These are phyloP conservation scores for Plectranthus barbatus DNA, from an alignment of 257 asterid genomes.

Conservation along the genomic window DNA sequence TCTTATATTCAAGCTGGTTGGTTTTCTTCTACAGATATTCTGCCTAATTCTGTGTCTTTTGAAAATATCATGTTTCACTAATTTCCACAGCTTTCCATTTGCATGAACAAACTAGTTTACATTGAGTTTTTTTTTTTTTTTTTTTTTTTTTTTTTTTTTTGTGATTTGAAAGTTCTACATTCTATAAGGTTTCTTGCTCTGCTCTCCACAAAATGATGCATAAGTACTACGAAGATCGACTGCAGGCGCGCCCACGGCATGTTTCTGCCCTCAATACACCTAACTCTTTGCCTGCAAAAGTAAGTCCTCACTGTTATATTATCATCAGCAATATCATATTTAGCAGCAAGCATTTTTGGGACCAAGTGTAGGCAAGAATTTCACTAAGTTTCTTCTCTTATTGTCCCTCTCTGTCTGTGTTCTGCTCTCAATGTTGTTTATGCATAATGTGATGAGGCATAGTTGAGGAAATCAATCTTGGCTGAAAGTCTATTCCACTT, in stretches of 20 bases:
- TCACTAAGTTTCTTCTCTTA: no score
- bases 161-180: no score
- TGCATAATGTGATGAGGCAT: background rate
- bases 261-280: slow-evolving; percentile 37
- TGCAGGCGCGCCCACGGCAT: slow-evolving; percentile 25
- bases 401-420: background rate
- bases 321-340: background rate
- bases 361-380: no score
- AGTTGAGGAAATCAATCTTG: background rate
- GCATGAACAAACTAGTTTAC: background rate
- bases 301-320: slow-evolving; percentile 10
- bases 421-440: slow-evolving; percentile 30
- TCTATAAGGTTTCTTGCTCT: slow-evolving; percentile 41
- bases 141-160: no score
- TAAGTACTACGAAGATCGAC: slow-evolving; percentile 35
- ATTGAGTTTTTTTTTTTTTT: no score
- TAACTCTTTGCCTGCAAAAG: slow-evolving; percentile 52
- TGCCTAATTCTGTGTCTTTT: no score
- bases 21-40: background rate
- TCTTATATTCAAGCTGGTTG: background rate
- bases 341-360: no score
- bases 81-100: background rate
- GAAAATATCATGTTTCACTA: background rate
- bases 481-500: background rate
- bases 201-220: slow-evolving; percentile 51